A percentile compares a stretch with the other conserved stretches of the same genome.
Evolutionary conservation across 108 stramenopile species (phyloP).

Genomic region (Cyclotella kingstonii): DNA sequence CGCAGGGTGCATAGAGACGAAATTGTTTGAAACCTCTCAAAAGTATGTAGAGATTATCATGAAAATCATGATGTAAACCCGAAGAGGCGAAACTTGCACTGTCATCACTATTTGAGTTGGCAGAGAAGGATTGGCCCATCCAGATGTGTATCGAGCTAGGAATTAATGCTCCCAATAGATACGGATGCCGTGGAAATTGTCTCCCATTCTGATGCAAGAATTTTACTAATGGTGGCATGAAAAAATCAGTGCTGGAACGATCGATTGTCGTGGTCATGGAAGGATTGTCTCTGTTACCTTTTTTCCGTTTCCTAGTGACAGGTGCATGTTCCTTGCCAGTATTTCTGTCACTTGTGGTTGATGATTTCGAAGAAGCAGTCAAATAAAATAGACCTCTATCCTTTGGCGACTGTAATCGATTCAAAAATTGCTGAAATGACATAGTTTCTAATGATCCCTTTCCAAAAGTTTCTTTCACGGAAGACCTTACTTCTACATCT

Average conservation of each 20-base stretch:
- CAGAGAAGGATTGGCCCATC: conserved; percentile 61
- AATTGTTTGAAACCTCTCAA: conserved; percentile 84
- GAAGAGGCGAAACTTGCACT: conserved; percentile 33
- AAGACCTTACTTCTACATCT: conserved; percentile 37
- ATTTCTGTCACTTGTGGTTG: not conserved
- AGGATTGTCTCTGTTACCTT: conserved; percentile 15
- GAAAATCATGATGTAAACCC: conserved; percentile 98
- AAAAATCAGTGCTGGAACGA: conserved; percentile 38
- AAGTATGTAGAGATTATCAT: conserved; percentile 96
- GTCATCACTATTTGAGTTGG: conserved; percentile 7
- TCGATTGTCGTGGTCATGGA: conserved; percentile 56
- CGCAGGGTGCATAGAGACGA: conserved; percentile 70
- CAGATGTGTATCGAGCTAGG: conserved; percentile 87
- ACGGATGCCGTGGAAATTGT: conserved; percentile 63
- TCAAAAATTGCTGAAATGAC: conserved; percentile 32
- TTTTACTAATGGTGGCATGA: conserved; percentile 51
- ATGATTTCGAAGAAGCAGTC: conserved; percentile 9
- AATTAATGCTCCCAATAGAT: conserved; percentile 63
- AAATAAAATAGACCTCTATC: conserved; percentile 22
- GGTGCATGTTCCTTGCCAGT: not conserved
- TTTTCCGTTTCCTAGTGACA: conserved; percentile 8
- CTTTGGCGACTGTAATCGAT: conserved; percentile 30
- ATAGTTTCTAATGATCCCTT: conserved; percentile 23
- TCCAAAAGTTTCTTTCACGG: conserved; percentile 30
- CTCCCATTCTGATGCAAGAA: conserved; percentile 20